Conservation (phyloP, 768 basidiomycete species). For the Phlebiopsis flavidoalba region DNA sequence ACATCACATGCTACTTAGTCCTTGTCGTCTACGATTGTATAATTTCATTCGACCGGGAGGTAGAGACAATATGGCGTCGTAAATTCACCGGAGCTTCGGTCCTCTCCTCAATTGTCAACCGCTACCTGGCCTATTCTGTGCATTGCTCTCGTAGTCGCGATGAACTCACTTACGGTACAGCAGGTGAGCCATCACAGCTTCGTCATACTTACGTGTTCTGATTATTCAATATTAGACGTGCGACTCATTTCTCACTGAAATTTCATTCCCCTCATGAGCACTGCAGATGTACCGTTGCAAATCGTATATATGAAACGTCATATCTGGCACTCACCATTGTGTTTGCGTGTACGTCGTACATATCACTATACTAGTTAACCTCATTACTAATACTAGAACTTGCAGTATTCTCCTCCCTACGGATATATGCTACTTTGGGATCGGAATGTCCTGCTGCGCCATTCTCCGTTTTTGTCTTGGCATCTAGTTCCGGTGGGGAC, state of each 20-base stretch:
- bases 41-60: background rate
- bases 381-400: background rate
- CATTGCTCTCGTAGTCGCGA: background rate
- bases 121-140: background rate
- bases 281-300: background rate
- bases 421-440: constrained; percentile 5
- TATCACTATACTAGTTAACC: background rate
- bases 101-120: constrained; percentile 1
- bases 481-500: constrained; percentile 4
- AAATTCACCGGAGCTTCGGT: constrained; percentile 1
- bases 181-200: background rate
- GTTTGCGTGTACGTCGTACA: background rate
- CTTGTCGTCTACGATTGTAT: background rate
- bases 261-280: background rate
- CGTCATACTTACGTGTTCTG: too few relatives aligned
- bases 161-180: background rate
- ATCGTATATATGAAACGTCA: background rate
- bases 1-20: background rate
- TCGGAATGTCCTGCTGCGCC: background rate
- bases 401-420: constrained; percentile 1
- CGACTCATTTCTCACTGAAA: background rate
- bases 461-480: background rate
- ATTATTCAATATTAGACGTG: background rate
- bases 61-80: background rate
- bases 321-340: background rate